A percentile compares a stretch with the other conserved stretches of the same genome.
phyloP scores from a whole-genome alignment of 2,329 filamentous ascomycete species.

The Stemphylium vesicarium region DNA sequence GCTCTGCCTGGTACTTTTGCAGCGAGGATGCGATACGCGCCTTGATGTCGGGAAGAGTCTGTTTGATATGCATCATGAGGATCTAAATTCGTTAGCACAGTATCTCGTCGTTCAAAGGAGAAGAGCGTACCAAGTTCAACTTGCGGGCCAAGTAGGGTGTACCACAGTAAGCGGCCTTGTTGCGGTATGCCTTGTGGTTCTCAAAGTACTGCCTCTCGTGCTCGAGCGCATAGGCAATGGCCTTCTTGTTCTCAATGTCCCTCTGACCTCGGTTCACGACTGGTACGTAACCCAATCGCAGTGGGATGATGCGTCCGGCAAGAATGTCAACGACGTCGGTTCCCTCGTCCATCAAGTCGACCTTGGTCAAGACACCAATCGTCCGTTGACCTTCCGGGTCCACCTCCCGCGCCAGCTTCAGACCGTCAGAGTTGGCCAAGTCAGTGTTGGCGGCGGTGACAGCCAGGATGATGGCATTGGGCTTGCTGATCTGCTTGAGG shows the following conservation, averaged over 20 bases:
- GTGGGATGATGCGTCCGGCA: conserved; percentile 93
- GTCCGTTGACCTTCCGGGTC: conserved; percentile 97
- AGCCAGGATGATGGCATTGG: conserved; percentile 96
- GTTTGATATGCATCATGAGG: conserved; percentile 99
- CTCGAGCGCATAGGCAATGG: conserved; percentile 88
- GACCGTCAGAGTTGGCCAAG: conserved; percentile 96
- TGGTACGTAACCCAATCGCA: conserved; percentile 93
- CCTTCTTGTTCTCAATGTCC: conserved; percentile 98
- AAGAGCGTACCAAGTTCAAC: conserved; percentile 73
- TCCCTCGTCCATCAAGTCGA: conserved; percentile 98
- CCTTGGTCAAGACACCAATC: conserved; percentile 97
- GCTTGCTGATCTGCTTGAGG: conserved; percentile 96
- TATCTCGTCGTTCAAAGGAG: not conserved
- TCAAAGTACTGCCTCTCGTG: conserved; percentile 97
- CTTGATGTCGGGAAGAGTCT: conserved; percentile 98
- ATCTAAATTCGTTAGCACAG: conserved; percentile 62
- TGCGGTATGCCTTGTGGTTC: conserved; percentile 96
- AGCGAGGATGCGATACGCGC: conserved; percentile 92
- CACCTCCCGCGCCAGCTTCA: conserved; percentile 95
- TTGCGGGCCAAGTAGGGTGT: conserved; percentile 96
- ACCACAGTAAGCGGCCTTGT: conserved; percentile 98
- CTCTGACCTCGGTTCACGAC: conserved; percentile 98
- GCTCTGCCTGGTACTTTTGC: conserved; percentile 86
- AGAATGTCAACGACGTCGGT: conserved; percentile 99
- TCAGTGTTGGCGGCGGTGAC: conserved; percentile 97